Percentiles rank a stretch among this genome's conserved stretches.
These are phyloP conservation scores for Trametes versicolor DNA, from an alignment of 1,284 basidiomycete genomes.

Conservation along the genomic window DNA sequence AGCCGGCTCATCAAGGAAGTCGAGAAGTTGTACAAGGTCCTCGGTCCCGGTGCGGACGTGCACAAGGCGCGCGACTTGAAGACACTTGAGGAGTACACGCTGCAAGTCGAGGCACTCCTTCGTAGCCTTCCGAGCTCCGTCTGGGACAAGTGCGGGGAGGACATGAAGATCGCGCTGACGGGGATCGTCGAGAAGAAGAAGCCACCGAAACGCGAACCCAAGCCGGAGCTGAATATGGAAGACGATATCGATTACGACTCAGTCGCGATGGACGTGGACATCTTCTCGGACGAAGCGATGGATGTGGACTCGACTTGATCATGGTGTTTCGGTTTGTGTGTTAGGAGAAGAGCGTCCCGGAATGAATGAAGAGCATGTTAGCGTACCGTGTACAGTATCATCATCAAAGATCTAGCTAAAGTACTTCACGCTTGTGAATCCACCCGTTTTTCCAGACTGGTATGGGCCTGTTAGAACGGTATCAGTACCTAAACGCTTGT, in stretches of 20 bases:
- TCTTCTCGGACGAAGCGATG: neutral
- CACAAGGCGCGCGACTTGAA: conserved; percentile 36
- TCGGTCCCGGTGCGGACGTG: conserved; percentile 33
- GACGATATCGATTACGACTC: conserved; percentile 11
- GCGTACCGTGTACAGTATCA: too few species aligned
- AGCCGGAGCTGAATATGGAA: conserved; percentile 35
- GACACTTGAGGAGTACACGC: conserved; percentile 28
- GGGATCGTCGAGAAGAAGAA: conserved; percentile 36
- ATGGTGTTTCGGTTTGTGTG: too few species aligned
- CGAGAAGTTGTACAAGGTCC: conserved; percentile 26
- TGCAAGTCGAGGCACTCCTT: conserved; percentile 29
- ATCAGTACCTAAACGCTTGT: too few species aligned
- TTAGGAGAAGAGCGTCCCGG: too few species aligned
- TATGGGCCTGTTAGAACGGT: too few species aligned
- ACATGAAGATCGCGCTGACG: conserved; percentile 39
- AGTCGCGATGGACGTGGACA: neutral
- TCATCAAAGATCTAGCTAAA: too few species aligned
- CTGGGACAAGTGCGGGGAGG: conserved; percentile 34
- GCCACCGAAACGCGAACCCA: conserved; percentile 13
- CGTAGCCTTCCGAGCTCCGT: conserved; percentile 29
- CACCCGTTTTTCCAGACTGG: too few species aligned
- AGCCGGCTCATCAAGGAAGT: conserved; percentile 32
- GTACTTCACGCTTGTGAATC: too few species aligned
- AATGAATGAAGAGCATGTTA: too few species aligned
- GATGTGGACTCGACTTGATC: neutral